These are phyloP conservation scores for Coffea eugenioides DNA, from an alignment of 257 asterid species.

Conservation along the genomic window DNA sequence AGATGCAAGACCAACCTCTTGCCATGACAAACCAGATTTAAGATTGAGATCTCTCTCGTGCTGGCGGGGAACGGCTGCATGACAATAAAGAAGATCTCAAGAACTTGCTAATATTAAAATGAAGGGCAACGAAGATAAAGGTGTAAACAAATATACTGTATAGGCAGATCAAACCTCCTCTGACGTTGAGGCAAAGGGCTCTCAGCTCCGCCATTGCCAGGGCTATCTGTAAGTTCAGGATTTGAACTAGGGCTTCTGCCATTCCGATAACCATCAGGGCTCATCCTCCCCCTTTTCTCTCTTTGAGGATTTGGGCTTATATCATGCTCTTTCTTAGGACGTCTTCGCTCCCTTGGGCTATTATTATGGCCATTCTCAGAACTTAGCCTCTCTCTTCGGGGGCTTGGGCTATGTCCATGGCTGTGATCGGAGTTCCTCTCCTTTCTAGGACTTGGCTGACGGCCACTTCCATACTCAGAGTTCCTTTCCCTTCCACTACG, in stretches of 20 bases:
- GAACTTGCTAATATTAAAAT: not conserved
- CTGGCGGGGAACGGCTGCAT: constrained; percentile 54
- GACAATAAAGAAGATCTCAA: not conserved
- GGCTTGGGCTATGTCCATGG: constrained; percentile 35
- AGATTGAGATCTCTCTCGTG: constrained; percentile 39
- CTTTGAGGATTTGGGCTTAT: constrained; percentile 38
- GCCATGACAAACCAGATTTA: constrained; percentile 17
- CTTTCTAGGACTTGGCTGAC: constrained; percentile 45
- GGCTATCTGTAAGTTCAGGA: constrained; percentile 30
- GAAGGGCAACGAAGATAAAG: not conserved
- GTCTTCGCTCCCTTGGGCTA: constrained; percentile 30
- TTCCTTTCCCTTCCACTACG: constrained; percentile 45
- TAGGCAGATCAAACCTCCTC: constrained; percentile 40
- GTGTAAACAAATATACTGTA: not conserved
- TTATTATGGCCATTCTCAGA: constrained; percentile 31
- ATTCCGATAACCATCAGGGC: constrained; percentile 38
- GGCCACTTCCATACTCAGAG: constrained; percentile 26
- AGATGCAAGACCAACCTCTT: not conserved
- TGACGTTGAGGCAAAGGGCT: constrained; percentile 43
- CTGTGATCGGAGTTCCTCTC: constrained; percentile 34
- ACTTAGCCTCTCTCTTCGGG: constrained; percentile 37
- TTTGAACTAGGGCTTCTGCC: constrained; percentile 35
- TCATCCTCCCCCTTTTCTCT: constrained; percentile 40
- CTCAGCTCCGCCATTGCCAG: constrained; percentile 47
- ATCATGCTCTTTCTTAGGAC: constrained; percentile 39